Percentiles rank a stretch among this genome's conserved stretches.
These are phyloP conservation scores for Debaryomyces singareniensis DNA, from an alignment of 1,139 yeast genomes.

Conservation along the genomic window DNA sequence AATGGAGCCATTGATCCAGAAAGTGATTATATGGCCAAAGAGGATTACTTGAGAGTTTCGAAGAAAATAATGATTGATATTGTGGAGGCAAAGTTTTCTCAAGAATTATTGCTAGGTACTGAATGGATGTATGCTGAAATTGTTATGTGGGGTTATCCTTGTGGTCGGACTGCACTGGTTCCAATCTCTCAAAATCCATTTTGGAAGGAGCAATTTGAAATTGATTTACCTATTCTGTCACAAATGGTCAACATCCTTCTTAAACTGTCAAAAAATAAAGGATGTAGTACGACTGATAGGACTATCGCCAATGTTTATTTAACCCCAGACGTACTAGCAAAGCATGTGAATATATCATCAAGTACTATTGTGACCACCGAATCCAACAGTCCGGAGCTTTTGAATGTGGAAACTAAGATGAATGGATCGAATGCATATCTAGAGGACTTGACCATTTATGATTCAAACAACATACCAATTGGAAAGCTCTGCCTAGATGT, in stretches of 20 bases:
- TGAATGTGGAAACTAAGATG: constrained; percentile 17
- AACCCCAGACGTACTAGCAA: constrained; percentile 48
- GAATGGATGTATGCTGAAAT: constrained; percentile 55
- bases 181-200: constrained; percentile 47
- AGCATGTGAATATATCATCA: constrained; percentile 19
- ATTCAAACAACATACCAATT: constrained; percentile 37
- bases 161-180: constrained; percentile 66
- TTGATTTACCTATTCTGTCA: constrained; percentile 52
- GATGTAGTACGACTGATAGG: constrained; percentile 24
- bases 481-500: constrained; percentile 58
- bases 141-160: constrained; percentile 58
- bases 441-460: constrained; percentile 38
- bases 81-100: constrained; percentile 58
- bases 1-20: background rate
- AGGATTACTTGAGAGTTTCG: constrained; percentile 47
- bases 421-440: constrained; percentile 26
- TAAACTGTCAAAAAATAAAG: constrained; percentile 28
- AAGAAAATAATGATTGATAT: constrained; percentile 52
- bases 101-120: constrained; percentile 9
- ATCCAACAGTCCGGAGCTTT: background rate
- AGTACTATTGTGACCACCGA: constrained; percentile 28
- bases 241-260: constrained; percentile 48
- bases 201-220: constrained; percentile 63
- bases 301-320: constrained; percentile 51
- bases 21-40: constrained; percentile 18